Conservation (phyloP, 495 filamentous ascomycete species). For the Penicillium ochrochloron region DNA sequence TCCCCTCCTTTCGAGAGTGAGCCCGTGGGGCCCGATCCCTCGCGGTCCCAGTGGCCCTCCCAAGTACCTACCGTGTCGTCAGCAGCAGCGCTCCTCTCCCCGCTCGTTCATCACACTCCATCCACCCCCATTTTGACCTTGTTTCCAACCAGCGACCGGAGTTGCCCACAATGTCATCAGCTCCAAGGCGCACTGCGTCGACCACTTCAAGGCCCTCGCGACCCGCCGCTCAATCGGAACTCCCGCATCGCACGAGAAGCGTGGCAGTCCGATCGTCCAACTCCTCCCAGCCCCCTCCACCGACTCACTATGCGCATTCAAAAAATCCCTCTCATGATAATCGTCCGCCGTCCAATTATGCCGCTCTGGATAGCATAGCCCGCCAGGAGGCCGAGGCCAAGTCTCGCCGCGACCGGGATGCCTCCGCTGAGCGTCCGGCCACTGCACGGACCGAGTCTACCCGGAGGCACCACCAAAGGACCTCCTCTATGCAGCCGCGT, state of each 20-base stretch:
- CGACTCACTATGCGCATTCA: slow-evolving; percentile 48
- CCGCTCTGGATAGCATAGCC: slow-evolving; percentile 56
- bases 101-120: slow-evolving; percentile 21
- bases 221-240: slow-evolving; percentile 48
- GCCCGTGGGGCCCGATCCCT: slow-evolving; percentile 14
- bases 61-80: slow-evolving; percentile 14
- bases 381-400: slow-evolving; percentile 63
- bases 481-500: slow-evolving; percentile 54
- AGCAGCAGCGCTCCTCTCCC: slow-evolving; percentile 23
- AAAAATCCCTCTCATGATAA: slow-evolving; percentile 56
- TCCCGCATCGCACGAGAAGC: slow-evolving; percentile 62
- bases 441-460: slow-evolving; percentile 57
- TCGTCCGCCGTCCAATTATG: slow-evolving; percentile 55
- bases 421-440: slow-evolving; percentile 55
- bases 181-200: slow-evolving; percentile 46
- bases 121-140: slow-evolving; percentile 6
- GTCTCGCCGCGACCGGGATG: slow-evolving; percentile 54
- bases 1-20: slow-evolving; percentile 7
- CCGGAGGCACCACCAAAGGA: slow-evolving; percentile 48
- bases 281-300: slow-evolving; percentile 40
- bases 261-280: slow-evolving; percentile 52
- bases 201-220: slow-evolving; percentile 55
- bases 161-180: slow-evolving; percentile 38
- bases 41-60: slow-evolving; percentile 12
- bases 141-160: neutral